These are phyloP conservation scores for Anisodus tanguticus DNA, from an alignment of 257 asterid genomes.

Conservation along the genomic window DNA sequence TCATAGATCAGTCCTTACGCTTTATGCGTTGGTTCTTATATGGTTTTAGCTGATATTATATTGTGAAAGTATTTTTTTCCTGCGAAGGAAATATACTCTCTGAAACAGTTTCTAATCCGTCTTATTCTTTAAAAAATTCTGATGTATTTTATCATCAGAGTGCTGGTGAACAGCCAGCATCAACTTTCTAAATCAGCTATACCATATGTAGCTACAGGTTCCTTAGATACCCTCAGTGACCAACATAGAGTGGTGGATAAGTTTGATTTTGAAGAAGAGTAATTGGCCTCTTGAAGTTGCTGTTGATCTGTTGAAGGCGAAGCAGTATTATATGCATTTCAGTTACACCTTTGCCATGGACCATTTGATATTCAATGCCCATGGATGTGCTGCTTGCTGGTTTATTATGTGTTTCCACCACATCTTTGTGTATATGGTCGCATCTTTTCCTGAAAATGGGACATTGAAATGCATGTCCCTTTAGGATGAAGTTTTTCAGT, in stretches of 20 bases:
- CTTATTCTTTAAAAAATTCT: background rate
- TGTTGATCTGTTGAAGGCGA: background rate
- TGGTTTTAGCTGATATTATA: constrained; percentile 21
- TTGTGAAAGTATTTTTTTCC: constrained; percentile 7
- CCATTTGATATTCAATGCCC: background rate
- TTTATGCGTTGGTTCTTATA: constrained; percentile 13
- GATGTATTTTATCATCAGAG: constrained; percentile 12
- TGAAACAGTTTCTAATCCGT: constrained; percentile 8
- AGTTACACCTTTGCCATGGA: background rate
- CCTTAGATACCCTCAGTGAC: constrained; percentile 25
- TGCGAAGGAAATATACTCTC: background rate
- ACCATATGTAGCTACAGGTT: constrained; percentile 21
- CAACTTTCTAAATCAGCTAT: constrained; percentile 22
- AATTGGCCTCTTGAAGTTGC: constrained; percentile 18
- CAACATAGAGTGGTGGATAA: background rate
- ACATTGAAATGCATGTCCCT: no score
- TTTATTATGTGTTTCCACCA: no score
- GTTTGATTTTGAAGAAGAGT: constrained; percentile 13
- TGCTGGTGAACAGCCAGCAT: constrained; percentile 23
- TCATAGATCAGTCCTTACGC: background rate
- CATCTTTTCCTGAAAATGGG: no score
- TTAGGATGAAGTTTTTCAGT: no score
- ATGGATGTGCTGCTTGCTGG: background rate
- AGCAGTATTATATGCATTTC: constrained; percentile 4
- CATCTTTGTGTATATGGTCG: no score